Base-by-base conservation (phyloP, 495 filamentous ascomycete species). In the Elaphomyces granulatus region DNA sequence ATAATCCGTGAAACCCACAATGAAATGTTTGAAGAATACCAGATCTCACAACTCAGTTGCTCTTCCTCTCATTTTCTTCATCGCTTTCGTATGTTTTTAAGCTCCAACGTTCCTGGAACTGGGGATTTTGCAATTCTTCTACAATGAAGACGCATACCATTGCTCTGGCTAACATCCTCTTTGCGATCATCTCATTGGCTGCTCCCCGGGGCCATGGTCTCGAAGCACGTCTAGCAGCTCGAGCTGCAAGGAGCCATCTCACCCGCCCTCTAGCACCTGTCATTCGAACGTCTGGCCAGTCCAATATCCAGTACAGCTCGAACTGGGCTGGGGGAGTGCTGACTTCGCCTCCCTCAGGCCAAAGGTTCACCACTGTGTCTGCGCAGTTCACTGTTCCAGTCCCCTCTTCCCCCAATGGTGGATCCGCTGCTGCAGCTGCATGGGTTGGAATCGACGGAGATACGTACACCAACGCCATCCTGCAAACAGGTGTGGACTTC, bases 371-470 rank as follows among this genome's bases (percentile, higher is more conserved):
- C 9, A 53, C 56, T 19, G 73, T 77, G 7, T 64, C 66, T 2
- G 74, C 66, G 8, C 73, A 63, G 7, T 70, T 78, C 53, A 66
- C 63, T 1, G 66, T 77, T 10, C 74, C 74, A 2, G 51, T 55
- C 14, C 69, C 75, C 1, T 67, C 63, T 12, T 52, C 57, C 6
- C 59, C 67, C 3, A 45, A 59, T 7, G 61, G 64, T n/a, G 59
- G 15, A 20, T 20, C 36, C 17, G 21, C 34, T 38, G 63, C 68
- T 20, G 70, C 67, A 1, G 70, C 72, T 1, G 72, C 71, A n/a
- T 79, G 75, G 76, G 74, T 77, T 9, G 71, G 72, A 10, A 74
- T 78, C 34, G 72, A 78, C 41, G 75, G 72, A 3, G 68, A 71
- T 45, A 74, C 69, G 4, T 77, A 72, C 54, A 53, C 51, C 39